phyloP scores from a whole-genome alignment of 2,329 filamentous ascomycete species.

The Phyllachora maydis region DNA sequence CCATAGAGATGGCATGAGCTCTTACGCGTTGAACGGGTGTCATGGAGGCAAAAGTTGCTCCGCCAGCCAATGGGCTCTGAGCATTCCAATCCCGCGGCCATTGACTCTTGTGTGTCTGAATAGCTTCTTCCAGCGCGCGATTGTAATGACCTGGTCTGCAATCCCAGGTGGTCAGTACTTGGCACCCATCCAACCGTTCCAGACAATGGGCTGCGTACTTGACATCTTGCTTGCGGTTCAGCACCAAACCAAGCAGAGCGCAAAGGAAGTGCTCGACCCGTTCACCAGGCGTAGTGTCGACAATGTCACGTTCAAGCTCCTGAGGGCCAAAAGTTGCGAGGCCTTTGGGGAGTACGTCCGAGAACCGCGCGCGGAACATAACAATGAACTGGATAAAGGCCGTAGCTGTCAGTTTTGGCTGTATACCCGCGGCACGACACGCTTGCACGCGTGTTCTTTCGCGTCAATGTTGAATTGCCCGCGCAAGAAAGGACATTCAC shows the following conservation, averaged over 20 bases:
- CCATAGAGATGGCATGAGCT: too few relatives aligned
- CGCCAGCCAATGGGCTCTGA: conserved; percentile 65
- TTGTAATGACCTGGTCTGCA: conserved; percentile 75
- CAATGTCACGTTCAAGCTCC: conserved; percentile 76
- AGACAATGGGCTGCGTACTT: conserved; percentile 43
- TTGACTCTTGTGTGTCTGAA: conserved; percentile 66
- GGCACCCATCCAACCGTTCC: background rate
- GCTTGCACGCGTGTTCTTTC: conserved; percentile 35
- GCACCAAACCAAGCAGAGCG: conserved; percentile 64
- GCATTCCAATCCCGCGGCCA: conserved; percentile 74
- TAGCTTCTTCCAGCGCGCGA: conserved; percentile 82
- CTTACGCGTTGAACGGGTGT: conserved; percentile 59
- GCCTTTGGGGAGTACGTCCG: conserved; percentile 72
- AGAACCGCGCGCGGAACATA: conserved; percentile 91
- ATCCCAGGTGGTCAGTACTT: too few relatives aligned
- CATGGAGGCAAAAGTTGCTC: conserved; percentile 67
- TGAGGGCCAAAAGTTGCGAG: conserved; percentile 82
- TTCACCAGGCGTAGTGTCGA: conserved; percentile 58
- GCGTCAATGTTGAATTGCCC: too few relatives aligned
- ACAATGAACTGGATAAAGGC: conserved; percentile 60
- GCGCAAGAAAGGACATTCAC: too few relatives aligned
- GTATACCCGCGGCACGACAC: conserved; percentile 15
- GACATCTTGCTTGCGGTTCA: conserved; percentile 97
- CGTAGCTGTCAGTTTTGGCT: conserved; percentile 13
- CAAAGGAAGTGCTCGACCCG: conserved; percentile 78